A percentile compares a stretch with the other conserved stretches of the same genome.
phyloP scores from a whole-genome alignment of 108 stramenopile genomes.

The Skeletonema potamos region DNA sequence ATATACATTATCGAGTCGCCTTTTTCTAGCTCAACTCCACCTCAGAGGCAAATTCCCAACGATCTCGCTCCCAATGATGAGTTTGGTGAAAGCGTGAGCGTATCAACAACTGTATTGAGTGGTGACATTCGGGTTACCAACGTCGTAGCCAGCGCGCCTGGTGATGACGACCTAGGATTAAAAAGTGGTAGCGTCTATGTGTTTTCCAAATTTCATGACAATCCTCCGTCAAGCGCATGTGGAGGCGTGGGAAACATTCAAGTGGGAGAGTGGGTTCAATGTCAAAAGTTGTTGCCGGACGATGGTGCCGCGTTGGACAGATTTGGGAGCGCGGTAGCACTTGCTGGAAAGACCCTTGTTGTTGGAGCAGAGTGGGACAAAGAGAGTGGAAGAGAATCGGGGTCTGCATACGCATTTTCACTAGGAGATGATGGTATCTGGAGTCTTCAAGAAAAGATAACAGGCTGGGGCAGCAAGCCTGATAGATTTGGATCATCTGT shows the following conservation, averaged over 20 bases:
- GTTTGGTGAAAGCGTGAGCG: conserved; percentile 26
- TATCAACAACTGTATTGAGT: conserved; percentile 11
- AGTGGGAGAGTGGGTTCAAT: conserved; percentile 29
- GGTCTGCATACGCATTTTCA: conserved; percentile 33
- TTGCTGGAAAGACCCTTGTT: conserved; percentile 28
- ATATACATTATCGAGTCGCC: conserved; percentile 31
- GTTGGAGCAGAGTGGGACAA: conserved; percentile 38
- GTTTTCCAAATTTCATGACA: conserved; percentile 32
- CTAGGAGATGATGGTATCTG: conserved; percentile 35
- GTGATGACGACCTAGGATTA: conserved; percentile 30
- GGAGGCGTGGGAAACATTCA: neutral
- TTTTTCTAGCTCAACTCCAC: conserved; percentile 7
- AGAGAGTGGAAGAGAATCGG: conserved; percentile 33
- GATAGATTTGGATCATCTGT: conserved; percentile 29
- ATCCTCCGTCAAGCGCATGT: conserved; percentile 24
- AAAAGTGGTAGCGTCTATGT: conserved; percentile 22
- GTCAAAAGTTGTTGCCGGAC: conserved; percentile 38
- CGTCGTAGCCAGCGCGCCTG: conserved; percentile 19
- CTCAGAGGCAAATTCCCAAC: conserved; percentile 12
- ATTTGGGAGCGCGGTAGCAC: conserved; percentile 24
- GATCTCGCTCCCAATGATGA: conserved; percentile 34
- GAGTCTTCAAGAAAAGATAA: conserved; percentile 34
- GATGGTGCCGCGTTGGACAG: conserved; percentile 26
- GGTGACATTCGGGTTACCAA: conserved; percentile 22
- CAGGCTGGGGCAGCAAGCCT: conserved; percentile 17